phyloP scores from a whole-genome alignment of 257 asterid genomes.

The Plectranthus barbatus region DNA sequence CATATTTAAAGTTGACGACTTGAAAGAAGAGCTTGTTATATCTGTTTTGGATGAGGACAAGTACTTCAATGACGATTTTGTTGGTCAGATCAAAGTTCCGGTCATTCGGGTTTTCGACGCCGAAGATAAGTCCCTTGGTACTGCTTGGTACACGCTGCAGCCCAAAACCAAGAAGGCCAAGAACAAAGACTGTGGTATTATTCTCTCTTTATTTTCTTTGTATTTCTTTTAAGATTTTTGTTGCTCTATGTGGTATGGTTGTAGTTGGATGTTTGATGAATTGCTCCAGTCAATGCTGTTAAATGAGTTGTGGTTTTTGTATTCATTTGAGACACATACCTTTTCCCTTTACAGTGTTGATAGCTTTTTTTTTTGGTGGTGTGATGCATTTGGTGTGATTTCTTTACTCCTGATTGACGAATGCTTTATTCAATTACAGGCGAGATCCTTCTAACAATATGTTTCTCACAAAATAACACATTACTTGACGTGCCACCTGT shows the following conservation, averaged over 20 bases:
- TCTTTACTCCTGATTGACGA: not conserved
- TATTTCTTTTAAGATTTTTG: not conserved
- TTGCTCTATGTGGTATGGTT: not conserved
- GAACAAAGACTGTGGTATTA: conserved; percentile 80
- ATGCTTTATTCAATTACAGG: conserved; percentile 36
- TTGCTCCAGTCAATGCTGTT: not conserved
- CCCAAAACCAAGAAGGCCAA: conserved; percentile 78
- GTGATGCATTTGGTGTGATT: conserved; percentile 1
- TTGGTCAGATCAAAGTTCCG: conserved; percentile 73
- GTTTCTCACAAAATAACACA: conserved; percentile 57
- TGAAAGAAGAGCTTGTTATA: conserved; percentile 69
- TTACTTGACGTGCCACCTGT: conserved; percentile 39
- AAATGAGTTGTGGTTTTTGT: not conserved
- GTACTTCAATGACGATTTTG: conserved; percentile 85
- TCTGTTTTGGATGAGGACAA: conserved; percentile 87
- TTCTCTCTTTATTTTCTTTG: not conserved
- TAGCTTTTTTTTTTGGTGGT: not conserved
- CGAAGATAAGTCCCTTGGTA: conserved; percentile 73
- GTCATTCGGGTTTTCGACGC: conserved; percentile 67
- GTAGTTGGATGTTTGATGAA: not conserved
- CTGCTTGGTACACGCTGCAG: conserved; percentile 77
- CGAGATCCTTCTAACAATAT: conserved; percentile 77
- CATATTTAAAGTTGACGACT: conserved; percentile 70
- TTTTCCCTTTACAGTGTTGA: not conserved
- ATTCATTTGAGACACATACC: not conserved